phyloP scores from a whole-genome alignment of 2,329 filamentous ascomycete genomes.

The Penicillium glabrum region DNA sequence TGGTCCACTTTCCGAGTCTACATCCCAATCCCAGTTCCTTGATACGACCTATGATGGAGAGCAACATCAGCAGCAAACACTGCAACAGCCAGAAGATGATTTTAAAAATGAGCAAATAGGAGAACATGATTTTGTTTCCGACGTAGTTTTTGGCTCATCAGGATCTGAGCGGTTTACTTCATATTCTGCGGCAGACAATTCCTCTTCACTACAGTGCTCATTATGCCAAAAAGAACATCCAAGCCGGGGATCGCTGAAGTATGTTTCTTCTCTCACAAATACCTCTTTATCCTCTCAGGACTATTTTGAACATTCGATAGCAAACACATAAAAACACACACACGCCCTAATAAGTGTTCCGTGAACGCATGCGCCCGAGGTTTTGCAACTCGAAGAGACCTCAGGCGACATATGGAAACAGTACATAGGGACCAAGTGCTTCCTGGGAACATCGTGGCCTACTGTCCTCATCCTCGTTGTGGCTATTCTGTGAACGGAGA shows the following conservation, averaged over 20 bases:
- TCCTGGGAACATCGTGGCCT: not conserved
- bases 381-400: not conserved
- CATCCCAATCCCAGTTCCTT: not conserved
- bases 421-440: not conserved
- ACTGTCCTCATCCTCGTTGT: not conserved
- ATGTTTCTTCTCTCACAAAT: not conserved
- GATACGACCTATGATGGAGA: not conserved
- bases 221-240: not conserved
- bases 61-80: not conserved
- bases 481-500: not conserved
- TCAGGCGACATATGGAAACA: not conserved
- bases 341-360: not conserved
- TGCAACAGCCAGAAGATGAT: not conserved
- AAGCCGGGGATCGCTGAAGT: not conserved
- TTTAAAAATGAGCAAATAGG: not conserved
- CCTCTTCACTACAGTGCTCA: not conserved
- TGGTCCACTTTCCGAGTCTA: not conserved
- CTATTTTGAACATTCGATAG: not conserved
- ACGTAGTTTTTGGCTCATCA: not conserved
- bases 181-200: not conserved
- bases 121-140: not conserved
- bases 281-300: not conserved
- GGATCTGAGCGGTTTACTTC: not conserved
- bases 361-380: not conserved
- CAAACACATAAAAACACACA: not conserved